These are phyloP conservation scores for Flaveria linearis DNA, from an alignment of 129 eudicot species.

Conservation along the genomic window DNA sequence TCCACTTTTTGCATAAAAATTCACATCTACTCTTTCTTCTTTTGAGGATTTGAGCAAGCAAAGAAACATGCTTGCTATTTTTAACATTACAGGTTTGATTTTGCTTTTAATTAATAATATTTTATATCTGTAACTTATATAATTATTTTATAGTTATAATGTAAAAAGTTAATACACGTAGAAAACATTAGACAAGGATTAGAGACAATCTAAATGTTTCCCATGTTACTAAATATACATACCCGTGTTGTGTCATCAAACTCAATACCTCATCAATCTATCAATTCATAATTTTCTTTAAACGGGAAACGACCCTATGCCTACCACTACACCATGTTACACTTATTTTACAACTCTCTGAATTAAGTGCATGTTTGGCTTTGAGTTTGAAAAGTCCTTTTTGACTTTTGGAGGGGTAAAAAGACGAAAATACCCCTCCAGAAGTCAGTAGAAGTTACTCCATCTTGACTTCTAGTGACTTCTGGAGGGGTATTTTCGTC, in stretches of 20 bases:
- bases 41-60: conserved; percentile 37
- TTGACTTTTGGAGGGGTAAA: too few relatives aligned
- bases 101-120: neutral
- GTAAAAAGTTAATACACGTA: too few relatives aligned
- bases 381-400: too few relatives aligned
- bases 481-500: too few relatives aligned
- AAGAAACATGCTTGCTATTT: conserved; percentile 1
- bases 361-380: too few relatives aligned
- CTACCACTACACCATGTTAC: too few relatives aligned
- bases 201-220: neutral
- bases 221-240: neutral
- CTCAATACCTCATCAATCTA: neutral
- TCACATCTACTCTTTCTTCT: conserved; percentile 34
- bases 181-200: conserved; percentile 8
- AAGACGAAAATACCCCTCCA: too few relatives aligned
- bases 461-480: too few relatives aligned
- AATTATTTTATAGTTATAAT: neutral
- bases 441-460: too few relatives aligned
- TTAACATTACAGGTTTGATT: neutral
- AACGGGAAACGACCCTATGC: too few relatives aligned
- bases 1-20: conserved; percentile 35
- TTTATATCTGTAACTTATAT: neutral
- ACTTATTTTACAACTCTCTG: too few relatives aligned
- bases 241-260: too few relatives aligned
- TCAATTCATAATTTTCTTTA: neutral